Evolutionary conservation across 2,329 filamentous ascomycete species (phyloP), one percentile per base, ranked within the genome.

Genomic region (Pseudocercospora ulei): DNA sequence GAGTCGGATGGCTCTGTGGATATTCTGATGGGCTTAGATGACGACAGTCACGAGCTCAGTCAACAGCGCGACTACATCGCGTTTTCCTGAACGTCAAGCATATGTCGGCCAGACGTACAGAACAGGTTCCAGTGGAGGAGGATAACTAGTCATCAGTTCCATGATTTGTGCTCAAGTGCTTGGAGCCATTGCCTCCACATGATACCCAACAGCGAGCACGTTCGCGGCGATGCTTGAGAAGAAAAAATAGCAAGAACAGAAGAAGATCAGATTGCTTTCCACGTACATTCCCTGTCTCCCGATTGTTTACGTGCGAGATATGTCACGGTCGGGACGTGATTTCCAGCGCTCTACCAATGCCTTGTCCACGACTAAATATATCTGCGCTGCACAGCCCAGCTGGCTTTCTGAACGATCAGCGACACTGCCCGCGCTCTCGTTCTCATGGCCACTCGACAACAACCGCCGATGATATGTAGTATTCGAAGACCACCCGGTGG

Each of bases 1-100:
- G 39, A 37, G 30, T 28, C 14, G 25, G 26, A 83, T 54, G 81
- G 87, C 62, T 87, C 82, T 30, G 46, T 51, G 37, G 65, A 68
- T 23, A 44, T 57, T 16, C 39, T 59, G 38, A 58, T 61, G 54
- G 48, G 43, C 12, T 54, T 48, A 49, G 56, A 56, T 29, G 59
- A 54, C 14, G 53, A 57, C 42, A 63, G 56, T 39, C 65, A 64
- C 49, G 68, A 70, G 51, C 60, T 72, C 43, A 62, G 64, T 16
- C 64, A 68, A 51, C 71, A 75, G 54, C 63, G 69, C 46, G 71
- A 74, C 48, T 75, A 67, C 49, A 63, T 75, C 52, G 54, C 58
- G 20, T 66, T 74, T 48, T 29, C 30, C n/a, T 33, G 30, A 33
- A 33, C 19, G 29, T 11, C 16, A n/a, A n/a, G n/a, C 8, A 7